These are phyloP conservation scores for Fomitopsis pulvina DNA, from an alignment of 768 basidiomycete species.

Conservation along the genomic window DNA sequence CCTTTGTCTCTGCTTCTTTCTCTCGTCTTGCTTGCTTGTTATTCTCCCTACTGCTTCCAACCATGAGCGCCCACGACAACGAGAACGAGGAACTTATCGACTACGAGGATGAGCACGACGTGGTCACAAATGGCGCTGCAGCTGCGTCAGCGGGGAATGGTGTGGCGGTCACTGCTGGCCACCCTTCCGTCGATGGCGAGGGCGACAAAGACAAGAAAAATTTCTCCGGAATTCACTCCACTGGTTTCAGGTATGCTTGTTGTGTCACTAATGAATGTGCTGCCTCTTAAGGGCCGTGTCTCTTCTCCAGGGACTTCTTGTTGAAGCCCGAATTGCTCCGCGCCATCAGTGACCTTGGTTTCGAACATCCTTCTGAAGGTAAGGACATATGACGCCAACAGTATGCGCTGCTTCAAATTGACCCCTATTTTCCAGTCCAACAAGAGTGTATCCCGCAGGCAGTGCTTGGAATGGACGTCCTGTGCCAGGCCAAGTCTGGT, in stretches of 20 bases:
- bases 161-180: constrained; percentile 39
- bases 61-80: constrained; percentile 79
- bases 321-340: constrained; percentile 95
- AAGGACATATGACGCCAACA: constrained; percentile 10
- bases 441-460: constrained; percentile 99
- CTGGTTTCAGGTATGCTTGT: constrained; percentile 82
- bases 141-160: constrained; percentile 42
- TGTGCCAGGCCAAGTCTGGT: constrained; percentile 99
- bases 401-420: not conserved
- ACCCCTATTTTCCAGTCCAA: constrained; percentile 60
- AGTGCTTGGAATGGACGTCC: constrained; percentile 97
- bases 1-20: constrained; percentile 1
- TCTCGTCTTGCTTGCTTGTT: not conserved
- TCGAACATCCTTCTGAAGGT: constrained; percentile 99
- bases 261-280: not conserved
- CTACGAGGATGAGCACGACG: constrained; percentile 89
- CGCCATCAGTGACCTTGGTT: constrained; percentile 98
- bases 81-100: constrained; percentile 84
- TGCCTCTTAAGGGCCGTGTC: constrained; percentile 10
- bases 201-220: constrained; percentile 90
- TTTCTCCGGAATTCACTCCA: constrained; percentile 99
- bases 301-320: constrained; percentile 79
- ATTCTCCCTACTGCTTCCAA: constrained; percentile 4
- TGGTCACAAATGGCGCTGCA: constrained; percentile 52
- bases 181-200: constrained; percentile 43